Percentiles rank a stretch among this genome's conserved stretches.
These are phyloP conservation scores for Mycena vitilis DNA, from an alignment of 768 basidiomycete species.

Conservation along the genomic window DNA sequence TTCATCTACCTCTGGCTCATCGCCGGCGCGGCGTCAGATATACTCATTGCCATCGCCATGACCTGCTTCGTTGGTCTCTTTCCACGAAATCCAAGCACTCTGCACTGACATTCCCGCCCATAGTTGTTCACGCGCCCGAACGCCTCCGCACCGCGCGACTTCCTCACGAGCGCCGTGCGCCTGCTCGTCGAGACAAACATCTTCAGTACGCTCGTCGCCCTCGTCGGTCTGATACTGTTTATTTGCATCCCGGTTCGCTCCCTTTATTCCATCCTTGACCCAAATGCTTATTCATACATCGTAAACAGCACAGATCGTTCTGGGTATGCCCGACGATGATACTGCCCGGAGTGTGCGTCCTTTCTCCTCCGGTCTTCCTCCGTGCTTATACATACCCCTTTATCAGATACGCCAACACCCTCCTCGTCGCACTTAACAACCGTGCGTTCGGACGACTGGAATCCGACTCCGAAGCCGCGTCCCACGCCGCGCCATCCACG, in stretches of 20 bases:
- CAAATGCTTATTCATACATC: neutral
- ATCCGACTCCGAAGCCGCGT: neutral
- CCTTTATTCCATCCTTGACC: neutral
- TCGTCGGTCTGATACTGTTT: constrained; percentile 17
- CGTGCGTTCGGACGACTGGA: neutral
- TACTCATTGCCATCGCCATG: constrained; percentile 23
- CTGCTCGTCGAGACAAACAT: constrained; percentile 24
- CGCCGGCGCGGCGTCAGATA: constrained; percentile 7
- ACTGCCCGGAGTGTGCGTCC: constrained; percentile 18
- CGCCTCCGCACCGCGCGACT: neutral
- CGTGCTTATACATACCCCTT: neutral
- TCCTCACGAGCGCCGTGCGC: constrained; percentile 20
- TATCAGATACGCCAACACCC: constrained; percentile 28
- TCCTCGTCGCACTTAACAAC: constrained; percentile 14
- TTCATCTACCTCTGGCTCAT: constrained; percentile 23
- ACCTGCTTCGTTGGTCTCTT: constrained; percentile 7
- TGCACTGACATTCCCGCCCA: too few species aligned
- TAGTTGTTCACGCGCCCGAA: neutral
- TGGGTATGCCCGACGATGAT: constrained; percentile 19
- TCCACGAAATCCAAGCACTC: neutral
- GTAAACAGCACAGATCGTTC: constrained; percentile 18
- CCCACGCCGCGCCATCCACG: too few species aligned
- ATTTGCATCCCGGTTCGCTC: constrained; percentile 7
- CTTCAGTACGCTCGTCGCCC: constrained; percentile 9
- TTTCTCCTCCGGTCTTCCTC: neutral